Conservation (phyloP, 371 early-diverging fungal species). For the Capniomyces stellatus region DNA sequence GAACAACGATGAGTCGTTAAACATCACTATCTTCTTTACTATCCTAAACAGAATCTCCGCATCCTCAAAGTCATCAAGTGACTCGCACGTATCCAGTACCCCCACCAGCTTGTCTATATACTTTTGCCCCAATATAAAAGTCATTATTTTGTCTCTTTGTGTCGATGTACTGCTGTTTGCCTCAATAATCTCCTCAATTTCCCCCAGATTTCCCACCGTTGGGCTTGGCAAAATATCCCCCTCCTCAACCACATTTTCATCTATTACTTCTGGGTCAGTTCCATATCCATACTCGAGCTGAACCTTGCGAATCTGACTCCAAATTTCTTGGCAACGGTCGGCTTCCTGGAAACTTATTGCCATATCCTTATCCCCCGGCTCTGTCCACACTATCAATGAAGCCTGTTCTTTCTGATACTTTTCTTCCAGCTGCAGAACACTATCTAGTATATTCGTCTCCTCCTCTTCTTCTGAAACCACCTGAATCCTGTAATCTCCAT, state of each 20-base stretch:
- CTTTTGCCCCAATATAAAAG: neutral
- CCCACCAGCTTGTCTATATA: slow-evolving; percentile 11
- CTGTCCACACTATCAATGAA: slow-evolving; percentile 82
- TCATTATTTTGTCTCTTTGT: slow-evolving; percentile 9
- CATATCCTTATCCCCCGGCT: slow-evolving; percentile 50
- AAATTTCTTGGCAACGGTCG: slow-evolving; percentile 40
- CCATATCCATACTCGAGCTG: slow-evolving; percentile 5
- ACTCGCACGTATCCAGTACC: slow-evolving; percentile 46
- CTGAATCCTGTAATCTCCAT: neutral
- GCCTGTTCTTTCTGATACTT: slow-evolving; percentile 66
- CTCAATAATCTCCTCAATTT: slow-evolving; percentile 5
- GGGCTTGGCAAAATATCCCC: slow-evolving; percentile 17
- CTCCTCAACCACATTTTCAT: neutral
- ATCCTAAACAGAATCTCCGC: slow-evolving; percentile 47
- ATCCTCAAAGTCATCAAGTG: slow-evolving; percentile 68
- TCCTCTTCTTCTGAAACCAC: neutral
- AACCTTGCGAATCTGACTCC: slow-evolving; percentile 24
- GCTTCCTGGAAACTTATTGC: slow-evolving; percentile 84
- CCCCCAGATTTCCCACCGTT: slow-evolving; percentile 13
- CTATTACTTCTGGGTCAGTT: neutral
- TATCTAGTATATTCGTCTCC: slow-evolving; percentile 31
- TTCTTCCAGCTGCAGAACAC: slow-evolving; percentile 35
- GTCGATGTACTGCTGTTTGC: slow-evolving; percentile 10
- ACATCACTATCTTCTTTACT: slow-evolving; percentile 43
- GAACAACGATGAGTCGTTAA: slow-evolving; percentile 46